Evolutionary conservation across 83 land plant genomes (phyloP), one percentile per base, ranked within the genome.

Genomic region (Thuja plicata): DNA sequence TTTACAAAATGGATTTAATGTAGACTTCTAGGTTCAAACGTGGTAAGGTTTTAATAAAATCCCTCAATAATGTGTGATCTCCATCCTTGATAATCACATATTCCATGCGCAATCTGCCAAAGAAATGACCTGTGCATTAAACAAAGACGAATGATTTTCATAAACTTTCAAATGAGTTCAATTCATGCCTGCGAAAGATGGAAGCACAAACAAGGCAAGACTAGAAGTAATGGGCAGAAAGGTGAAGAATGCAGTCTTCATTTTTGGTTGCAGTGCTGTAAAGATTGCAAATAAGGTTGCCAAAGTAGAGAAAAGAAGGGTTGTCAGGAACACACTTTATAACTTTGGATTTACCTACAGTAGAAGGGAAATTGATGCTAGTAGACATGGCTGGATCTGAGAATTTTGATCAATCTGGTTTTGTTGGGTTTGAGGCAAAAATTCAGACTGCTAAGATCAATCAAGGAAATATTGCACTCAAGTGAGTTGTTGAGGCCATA

Each of bases 321-420:
- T 97, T 24, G 97, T 97, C 38, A 98, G 96, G 89, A 97, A 99
- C 92, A 98, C 99, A 1, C 91, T 92, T 50, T 96, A 96, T 98
- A 80, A 97, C 95, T 32, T 84, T 98, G 86, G 99, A 98, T 89
- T 95, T 98, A 34, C 97, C 97, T 10, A 89, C 94, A 17, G 96
- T 96, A 16, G 99, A 99, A 73, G 99, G 99, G 79, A 93, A 97
- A 88, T 89, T 98, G 87, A 94, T 97, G 93, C 96, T 98, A 87
- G 98, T 98, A 24, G 99, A 98, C 88, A 98, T 98, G 99, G 99
- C 99, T 45, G 99, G 99, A 35, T 98, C 99, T 70, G 99, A 98
- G 88, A 98, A 98, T 85, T 92, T 97, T 41, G 99, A 98, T 16
- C 98, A 96, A 92, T 97, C 99, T 86, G 99, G 99, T 3, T 97